These are phyloP conservation scores for Microdochium trichocladiopsis DNA, from an alignment of 2,329 filamentous ascomycete genomes.

Conservation along the genomic window DNA sequence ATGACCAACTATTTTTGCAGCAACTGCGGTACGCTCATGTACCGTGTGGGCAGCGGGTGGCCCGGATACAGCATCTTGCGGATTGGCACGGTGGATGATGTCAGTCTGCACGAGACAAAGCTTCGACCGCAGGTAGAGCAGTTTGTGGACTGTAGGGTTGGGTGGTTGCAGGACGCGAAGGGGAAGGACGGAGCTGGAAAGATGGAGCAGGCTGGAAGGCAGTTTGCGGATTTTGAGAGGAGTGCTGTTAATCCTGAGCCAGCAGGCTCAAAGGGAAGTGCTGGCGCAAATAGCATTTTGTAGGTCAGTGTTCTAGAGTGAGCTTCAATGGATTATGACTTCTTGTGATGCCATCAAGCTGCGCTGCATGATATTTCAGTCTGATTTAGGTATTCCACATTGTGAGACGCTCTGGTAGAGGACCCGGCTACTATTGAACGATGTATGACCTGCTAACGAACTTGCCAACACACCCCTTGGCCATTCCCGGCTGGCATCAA, in stretches of 20 bases:
- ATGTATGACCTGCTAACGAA: no score
- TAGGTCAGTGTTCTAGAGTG: neutral
- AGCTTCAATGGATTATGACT: neutral
- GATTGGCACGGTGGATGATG: conserved; percentile 57
- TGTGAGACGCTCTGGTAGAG: no score
- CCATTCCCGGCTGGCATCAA: no score
- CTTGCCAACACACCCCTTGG: no score
- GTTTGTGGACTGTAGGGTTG: conserved; percentile 42
- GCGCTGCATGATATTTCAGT: no score
- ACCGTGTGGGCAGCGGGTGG: conserved; percentile 35
- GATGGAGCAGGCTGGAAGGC: neutral
- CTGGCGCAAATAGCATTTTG: neutral
- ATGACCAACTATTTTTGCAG: conserved; percentile 59
- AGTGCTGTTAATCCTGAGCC: neutral
- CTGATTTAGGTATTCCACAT: no score
- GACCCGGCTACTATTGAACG: no score
- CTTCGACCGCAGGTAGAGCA: conserved; percentile 46
- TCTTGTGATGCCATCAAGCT: neutral
- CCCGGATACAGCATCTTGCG: conserved; percentile 41
- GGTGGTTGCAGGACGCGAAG: conserved; percentile 30
- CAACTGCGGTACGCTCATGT: conserved; percentile 55
- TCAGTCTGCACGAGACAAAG: conserved; percentile 46
- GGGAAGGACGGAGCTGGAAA: neutral
- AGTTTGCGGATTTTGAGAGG: neutral
- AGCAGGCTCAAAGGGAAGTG: neutral